phyloP scores from a whole-genome alignment of 441 rosid genomes.

The Populus hybrid region DNA sequence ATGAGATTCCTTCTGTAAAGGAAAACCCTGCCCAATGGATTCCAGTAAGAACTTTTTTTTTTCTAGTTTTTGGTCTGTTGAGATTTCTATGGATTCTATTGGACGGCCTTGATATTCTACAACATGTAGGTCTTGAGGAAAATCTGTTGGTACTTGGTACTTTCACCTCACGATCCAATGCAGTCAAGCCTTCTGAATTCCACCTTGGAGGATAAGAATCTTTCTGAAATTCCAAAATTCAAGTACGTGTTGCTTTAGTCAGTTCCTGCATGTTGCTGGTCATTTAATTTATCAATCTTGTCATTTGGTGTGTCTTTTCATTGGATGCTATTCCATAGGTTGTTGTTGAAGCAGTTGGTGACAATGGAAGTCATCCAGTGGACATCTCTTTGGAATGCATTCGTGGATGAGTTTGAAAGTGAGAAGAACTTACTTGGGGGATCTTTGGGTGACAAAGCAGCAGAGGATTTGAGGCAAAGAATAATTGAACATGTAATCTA shows the following conservation, averaged over 20 bases:
- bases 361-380: slow-evolving; percentile 97
- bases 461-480: slow-evolving; percentile 89
- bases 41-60: slow-evolving; percentile 48
- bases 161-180: slow-evolving; percentile 92
- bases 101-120: slow-evolving; percentile 12
- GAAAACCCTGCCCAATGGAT: slow-evolving; percentile 72
- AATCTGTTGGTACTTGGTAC: slow-evolving; percentile 87
- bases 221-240: slow-evolving; percentile 80
- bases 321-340: slow-evolving; percentile 35
- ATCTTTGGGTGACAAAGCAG: slow-evolving; percentile 85
- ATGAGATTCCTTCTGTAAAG: slow-evolving; percentile 82
- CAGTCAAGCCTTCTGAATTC: slow-evolving; percentile 95
- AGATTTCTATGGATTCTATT: slow-evolving; percentile 2
- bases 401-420: slow-evolving; percentile 78
- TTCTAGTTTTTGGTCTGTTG: background rate
- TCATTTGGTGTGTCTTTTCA: background rate
- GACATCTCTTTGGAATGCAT: slow-evolving; percentile 88
- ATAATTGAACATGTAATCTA: slow-evolving; percentile 84
- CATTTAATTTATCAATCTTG: background rate
- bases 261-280: background rate
- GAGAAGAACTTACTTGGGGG: slow-evolving; percentile 90
- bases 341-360: slow-evolving; percentile 83
- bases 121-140: slow-evolving; percentile 69
- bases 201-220: slow-evolving; percentile 78
- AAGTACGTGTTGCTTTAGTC: slow-evolving; percentile 39